These are phyloP conservation scores for Massarina eburnea DNA, from an alignment of 2,329 filamentous ascomycete species.

Conservation along the genomic window DNA sequence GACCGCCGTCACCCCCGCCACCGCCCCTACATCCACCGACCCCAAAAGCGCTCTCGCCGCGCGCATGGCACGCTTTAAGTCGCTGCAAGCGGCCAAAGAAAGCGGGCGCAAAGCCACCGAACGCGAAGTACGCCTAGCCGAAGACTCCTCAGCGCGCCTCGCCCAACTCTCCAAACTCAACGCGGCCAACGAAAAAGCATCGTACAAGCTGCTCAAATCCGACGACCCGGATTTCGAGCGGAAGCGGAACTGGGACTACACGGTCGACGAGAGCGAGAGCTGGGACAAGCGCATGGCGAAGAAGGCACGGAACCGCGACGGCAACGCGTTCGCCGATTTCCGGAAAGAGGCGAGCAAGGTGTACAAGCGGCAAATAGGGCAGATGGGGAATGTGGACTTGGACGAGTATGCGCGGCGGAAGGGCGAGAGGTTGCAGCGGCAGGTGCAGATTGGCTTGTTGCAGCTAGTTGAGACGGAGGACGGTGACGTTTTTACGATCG, in stretches of 20 bases:
- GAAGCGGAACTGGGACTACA: constrained; percentile 99
- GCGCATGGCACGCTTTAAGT: constrained; percentile 75
- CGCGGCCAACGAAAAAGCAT: constrained; percentile 82
- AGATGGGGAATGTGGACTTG: constrained; percentile 70
- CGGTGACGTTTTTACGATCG: constrained; percentile 84
- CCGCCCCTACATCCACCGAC: too few relatives aligned
- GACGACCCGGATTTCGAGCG: constrained; percentile 95
- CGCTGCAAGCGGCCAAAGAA: constrained; percentile 71
- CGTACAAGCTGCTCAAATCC: constrained; percentile 90
- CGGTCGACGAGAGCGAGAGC: constrained; percentile 85
- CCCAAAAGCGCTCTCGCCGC: constrained; percentile 37
- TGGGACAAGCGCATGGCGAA: constrained; percentile 93
- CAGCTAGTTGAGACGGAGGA: constrained; percentile 96
- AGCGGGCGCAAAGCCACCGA: constrained; percentile 65
- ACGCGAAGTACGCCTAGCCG: constrained; percentile 39
- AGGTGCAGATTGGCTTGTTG: constrained; percentile 79
- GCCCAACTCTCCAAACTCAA: constrained; percentile 74
- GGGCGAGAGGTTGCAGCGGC: constrained; percentile 78
- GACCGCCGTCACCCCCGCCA: not conserved
- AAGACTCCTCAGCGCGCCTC: constrained; percentile 29
- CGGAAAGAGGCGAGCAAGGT: constrained; percentile 84
- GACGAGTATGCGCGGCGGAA: constrained; percentile 88
- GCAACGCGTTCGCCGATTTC: constrained; percentile 90
- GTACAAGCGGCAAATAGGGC: constrained; percentile 86
- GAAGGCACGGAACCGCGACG: constrained; percentile 77